Percentiles rank a stretch among this genome's conserved stretches.
These are phyloP conservation scores for Niebla homalea DNA, from an alignment of 495 filamentous ascomycete species.

Conservation along the genomic window DNA sequence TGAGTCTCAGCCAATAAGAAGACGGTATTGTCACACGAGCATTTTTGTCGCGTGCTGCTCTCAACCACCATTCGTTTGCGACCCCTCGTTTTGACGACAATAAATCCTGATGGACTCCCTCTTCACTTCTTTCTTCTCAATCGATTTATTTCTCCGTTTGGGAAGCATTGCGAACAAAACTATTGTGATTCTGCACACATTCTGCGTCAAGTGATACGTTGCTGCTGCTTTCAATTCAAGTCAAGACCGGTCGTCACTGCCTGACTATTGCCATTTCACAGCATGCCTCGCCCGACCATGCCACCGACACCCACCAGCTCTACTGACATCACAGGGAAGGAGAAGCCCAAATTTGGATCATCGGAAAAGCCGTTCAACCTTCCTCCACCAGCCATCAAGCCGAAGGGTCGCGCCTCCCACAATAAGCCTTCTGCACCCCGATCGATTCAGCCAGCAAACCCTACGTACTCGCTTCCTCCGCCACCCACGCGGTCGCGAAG, in stretches of 20 bases:
- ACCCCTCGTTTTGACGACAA: background rate
- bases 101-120: background rate
- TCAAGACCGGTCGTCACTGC: background rate
- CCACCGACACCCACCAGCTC: slow-evolving; percentile 81
- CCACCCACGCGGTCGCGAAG: slow-evolving; percentile 85
- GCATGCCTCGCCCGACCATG: slow-evolving; percentile 56
- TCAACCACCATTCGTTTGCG: background rate
- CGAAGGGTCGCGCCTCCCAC: slow-evolving; percentile 26
- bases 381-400: slow-evolving; percentile 65
- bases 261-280: background rate
- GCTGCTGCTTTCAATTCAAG: too few relatives aligned
- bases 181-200: background rate
- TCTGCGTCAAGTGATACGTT: too few relatives aligned
- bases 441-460: slow-evolving; percentile 41
- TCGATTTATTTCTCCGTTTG: background rate
- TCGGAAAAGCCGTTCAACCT: slow-evolving; percentile 58
- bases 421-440: slow-evolving; percentile 12
- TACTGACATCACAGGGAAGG: slow-evolving; percentile 67
- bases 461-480: slow-evolving; percentile 69
- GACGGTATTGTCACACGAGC: background rate
- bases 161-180: background rate
- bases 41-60: background rate
- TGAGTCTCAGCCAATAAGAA: background rate
- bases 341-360: slow-evolving; percentile 39
- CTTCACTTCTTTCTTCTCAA: background rate